These are phyloP conservation scores for Aegilops umbellulata DNA, from an alignment of 176 grass and related monocot species.

Conservation along the genomic window DNA sequence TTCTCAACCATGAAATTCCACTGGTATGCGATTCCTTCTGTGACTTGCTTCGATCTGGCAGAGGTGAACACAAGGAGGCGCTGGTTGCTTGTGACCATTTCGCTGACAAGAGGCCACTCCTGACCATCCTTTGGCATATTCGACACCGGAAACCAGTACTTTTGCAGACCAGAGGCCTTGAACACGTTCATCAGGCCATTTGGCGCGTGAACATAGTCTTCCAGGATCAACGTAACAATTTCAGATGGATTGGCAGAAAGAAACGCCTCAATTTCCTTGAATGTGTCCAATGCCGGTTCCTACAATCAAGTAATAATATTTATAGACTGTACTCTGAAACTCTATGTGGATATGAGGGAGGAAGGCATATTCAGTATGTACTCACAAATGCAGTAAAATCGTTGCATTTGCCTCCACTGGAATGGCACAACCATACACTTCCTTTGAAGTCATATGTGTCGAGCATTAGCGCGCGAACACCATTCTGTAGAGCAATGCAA, in stretches of 20 bases:
- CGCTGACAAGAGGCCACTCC: conserved; percentile 74
- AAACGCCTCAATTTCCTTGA: conserved; percentile 73
- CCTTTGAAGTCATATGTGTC: conserved; percentile 81
- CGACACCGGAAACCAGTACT: conserved; percentile 85
- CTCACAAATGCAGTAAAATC: conserved; percentile 92
- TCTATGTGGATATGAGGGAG: neutral
- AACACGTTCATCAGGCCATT: conserved; percentile 81
- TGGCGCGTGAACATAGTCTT: conserved; percentile 68
- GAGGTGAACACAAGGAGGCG: conserved; percentile 85
- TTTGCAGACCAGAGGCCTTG: conserved; percentile 55
- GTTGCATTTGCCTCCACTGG: conserved; percentile 61
- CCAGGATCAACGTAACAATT: conserved; percentile 77
- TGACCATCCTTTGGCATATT: conserved; percentile 72
- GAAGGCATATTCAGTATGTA: neutral
- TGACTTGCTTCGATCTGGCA: conserved; percentile 53
- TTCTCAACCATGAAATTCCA: conserved; percentile 99
- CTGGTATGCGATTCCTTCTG: conserved; percentile 88
- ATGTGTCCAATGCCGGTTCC: conserved; percentile 80
- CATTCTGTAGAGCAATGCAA: conserved; percentile 43
- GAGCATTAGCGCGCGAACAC: conserved; percentile 78
- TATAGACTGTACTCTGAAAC: neutral
- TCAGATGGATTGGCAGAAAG: conserved; percentile 72
- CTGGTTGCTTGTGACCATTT: conserved; percentile 69
- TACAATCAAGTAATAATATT: conserved; percentile 18
- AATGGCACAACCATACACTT: conserved; percentile 89